Percentiles rank a stretch among this genome's conserved stretches.
Evolutionary conservation across 768 basidiomycete species (phyloP).

Genomic region (Mycena latifolia): DNA sequence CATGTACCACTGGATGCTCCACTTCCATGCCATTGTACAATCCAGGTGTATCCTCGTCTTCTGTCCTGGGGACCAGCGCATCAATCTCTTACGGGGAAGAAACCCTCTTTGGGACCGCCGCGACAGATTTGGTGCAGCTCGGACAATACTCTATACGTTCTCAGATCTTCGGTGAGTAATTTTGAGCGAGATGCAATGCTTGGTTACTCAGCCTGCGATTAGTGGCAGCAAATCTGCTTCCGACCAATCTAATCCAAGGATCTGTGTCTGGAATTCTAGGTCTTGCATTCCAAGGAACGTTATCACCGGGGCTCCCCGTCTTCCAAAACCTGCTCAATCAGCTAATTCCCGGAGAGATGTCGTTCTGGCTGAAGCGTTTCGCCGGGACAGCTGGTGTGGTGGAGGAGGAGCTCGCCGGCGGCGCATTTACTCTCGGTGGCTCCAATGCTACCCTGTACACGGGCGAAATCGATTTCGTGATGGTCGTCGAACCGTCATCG

Average conservation of each 20-base stretch:
- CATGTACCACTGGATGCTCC: background rate
- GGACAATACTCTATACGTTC: background rate
- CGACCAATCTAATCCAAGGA: background rate
- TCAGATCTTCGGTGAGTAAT: background rate
- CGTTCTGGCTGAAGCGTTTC: constrained; percentile 7
- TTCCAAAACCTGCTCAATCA: background rate
- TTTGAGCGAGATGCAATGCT: background rate
- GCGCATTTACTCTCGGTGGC: constrained; percentile 10
- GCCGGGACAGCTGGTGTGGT: background rate
- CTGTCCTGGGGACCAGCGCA: background rate
- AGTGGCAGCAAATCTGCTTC: background rate
- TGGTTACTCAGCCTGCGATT: background rate
- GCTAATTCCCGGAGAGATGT: too few species aligned
- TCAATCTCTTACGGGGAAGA: background rate
- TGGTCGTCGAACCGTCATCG: background rate
- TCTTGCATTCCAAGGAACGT: background rate
- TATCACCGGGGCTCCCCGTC: background rate
- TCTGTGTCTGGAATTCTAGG: background rate
- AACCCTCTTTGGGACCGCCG: background rate
- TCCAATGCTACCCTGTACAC: constrained; percentile 3
- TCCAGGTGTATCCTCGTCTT: background rate
- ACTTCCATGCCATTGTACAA: background rate
- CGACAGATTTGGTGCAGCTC: background rate
- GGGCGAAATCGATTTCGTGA: background rate
- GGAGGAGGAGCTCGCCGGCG: background rate